These are phyloP conservation scores for Aspergillus panamensis DNA, from an alignment of 495 filamentous ascomycete genomes.

Conservation along the genomic window DNA sequence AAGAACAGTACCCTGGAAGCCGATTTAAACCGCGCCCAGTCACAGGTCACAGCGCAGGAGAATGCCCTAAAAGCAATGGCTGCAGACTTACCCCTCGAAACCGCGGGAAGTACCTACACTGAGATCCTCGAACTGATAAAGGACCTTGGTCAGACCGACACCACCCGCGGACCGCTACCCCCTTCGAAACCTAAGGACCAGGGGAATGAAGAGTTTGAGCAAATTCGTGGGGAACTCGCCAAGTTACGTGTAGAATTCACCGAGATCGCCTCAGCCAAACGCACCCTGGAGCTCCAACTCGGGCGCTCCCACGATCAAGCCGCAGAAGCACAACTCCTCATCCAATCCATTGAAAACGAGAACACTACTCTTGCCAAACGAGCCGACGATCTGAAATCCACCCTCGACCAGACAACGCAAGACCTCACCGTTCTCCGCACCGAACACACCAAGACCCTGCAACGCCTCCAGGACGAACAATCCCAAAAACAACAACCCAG, in stretches of 20 bases:
- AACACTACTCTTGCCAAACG: constrained; percentile 39
- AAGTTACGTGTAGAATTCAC: constrained; percentile 31
- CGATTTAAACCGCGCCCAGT: constrained; percentile 39
- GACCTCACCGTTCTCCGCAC: constrained; percentile 37
- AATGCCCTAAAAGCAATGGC: constrained; percentile 42
- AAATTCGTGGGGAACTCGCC: constrained; percentile 30
- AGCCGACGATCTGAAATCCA: constrained; percentile 34
- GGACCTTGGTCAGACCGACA: constrained; percentile 29
- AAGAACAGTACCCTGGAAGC: constrained; percentile 43
- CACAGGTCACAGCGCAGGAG: constrained; percentile 43
- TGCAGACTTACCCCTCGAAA: constrained; percentile 36
- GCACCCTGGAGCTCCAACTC: constrained; percentile 35
- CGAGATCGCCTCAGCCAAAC: constrained; percentile 26
- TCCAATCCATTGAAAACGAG: constrained; percentile 46
- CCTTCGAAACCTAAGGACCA: constrained; percentile 24
- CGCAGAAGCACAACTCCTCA: constrained; percentile 39
- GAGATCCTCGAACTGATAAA: constrained; percentile 45
- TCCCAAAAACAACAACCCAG: constrained; percentile 17
- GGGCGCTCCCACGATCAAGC: constrained; percentile 36
- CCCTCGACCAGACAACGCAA: constrained; percentile 32
- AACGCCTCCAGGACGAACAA: constrained; percentile 81
- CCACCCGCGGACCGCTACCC: constrained; percentile 5
- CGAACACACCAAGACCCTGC: constrained; percentile 42
- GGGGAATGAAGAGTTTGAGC: constrained; percentile 22
- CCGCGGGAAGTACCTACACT: constrained; percentile 37